Evolutionary conservation across 2,329 filamentous ascomycete species (phyloP).

Genomic region (Penicillium brevicompactum): DNA sequence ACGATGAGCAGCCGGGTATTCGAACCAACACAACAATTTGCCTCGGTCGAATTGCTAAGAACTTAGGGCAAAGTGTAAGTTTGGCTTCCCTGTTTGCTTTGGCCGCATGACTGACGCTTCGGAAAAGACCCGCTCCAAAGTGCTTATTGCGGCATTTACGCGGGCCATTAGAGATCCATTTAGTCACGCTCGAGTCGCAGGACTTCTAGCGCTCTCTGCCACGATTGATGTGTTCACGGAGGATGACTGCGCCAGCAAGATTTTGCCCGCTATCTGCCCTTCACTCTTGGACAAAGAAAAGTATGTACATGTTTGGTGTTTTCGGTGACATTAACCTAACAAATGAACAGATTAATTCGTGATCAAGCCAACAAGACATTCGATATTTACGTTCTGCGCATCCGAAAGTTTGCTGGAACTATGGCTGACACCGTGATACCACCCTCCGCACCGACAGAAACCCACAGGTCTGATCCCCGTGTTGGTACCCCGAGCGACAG

Average conservation of each 20-base stretch:
- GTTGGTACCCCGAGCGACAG: slow-evolving; percentile 76
- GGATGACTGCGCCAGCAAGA: slow-evolving; percentile 81
- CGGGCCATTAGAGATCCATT: slow-evolving; percentile 91
- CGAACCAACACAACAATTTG: slow-evolving; percentile 98
- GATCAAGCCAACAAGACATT: slow-evolving; percentile 90
- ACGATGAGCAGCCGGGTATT: slow-evolving; percentile 96
- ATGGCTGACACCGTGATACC: slow-evolving; percentile 83
- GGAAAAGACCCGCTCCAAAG: slow-evolving; percentile 74
- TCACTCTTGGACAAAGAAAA: slow-evolving; percentile 93
- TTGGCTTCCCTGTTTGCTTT: background rate
- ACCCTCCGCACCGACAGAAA: slow-evolving; percentile 57
- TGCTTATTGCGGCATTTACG: slow-evolving; percentile 88
- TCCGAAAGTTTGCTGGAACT: slow-evolving; percentile 73
- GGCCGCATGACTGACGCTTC: slow-evolving; percentile 26
- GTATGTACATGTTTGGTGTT: slow-evolving; percentile 29
- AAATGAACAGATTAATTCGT: slow-evolving; percentile 64
- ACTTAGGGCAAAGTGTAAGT: slow-evolving; percentile 67
- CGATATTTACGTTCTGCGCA: slow-evolving; percentile 79
- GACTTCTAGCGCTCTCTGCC: slow-evolving; percentile 80
- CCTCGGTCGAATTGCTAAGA: slow-evolving; percentile 90
- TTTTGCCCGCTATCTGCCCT: slow-evolving; percentile 82
- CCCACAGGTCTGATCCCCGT: slow-evolving; percentile 58
- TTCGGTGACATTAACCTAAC: slow-evolving; percentile 3
- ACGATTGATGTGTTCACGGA: slow-evolving; percentile 85
- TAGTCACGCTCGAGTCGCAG: slow-evolving; percentile 87